These are phyloP conservation scores for Citrus medica DNA, from an alignment of 345 rosid species.

Conservation along the genomic window DNA sequence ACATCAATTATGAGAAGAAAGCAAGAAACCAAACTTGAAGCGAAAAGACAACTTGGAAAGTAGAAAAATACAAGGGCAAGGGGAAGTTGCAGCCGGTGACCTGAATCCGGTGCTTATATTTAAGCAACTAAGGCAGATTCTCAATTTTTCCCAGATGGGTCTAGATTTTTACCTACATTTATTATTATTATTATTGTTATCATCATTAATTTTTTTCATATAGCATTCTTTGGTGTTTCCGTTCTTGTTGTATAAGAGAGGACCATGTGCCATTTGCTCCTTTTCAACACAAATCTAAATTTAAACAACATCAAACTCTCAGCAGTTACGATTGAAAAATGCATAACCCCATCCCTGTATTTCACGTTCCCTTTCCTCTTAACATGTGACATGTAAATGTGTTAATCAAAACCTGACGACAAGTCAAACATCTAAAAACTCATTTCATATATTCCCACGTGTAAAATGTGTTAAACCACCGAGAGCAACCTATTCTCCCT, in stretches of 20 bases:
- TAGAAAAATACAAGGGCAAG: neutral
- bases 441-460: neutral
- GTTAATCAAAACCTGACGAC: neutral
- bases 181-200: too few species aligned
- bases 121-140: too few species aligned
- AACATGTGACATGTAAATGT: neutral
- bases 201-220: too few species aligned
- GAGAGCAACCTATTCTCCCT: neutral
- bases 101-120: neutral
- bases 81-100: constrained; percentile 2
- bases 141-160: too few species aligned
- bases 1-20: too few species aligned
- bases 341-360: neutral
- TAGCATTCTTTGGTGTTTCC: neutral
- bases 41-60: neutral
- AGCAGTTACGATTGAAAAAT: neutral
- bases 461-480: neutral
- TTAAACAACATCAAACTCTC: neutral
- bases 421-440: too few species aligned
- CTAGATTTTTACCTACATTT: neutral
- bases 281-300: neutral
- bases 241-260: too few species aligned
- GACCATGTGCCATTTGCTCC: neutral
- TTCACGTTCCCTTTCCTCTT: neutral
- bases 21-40: neutral